These are phyloP conservation scores for Crithidia acanthocephali DNA, from an alignment of 208 protist species.

Conservation along the genomic window DNA sequence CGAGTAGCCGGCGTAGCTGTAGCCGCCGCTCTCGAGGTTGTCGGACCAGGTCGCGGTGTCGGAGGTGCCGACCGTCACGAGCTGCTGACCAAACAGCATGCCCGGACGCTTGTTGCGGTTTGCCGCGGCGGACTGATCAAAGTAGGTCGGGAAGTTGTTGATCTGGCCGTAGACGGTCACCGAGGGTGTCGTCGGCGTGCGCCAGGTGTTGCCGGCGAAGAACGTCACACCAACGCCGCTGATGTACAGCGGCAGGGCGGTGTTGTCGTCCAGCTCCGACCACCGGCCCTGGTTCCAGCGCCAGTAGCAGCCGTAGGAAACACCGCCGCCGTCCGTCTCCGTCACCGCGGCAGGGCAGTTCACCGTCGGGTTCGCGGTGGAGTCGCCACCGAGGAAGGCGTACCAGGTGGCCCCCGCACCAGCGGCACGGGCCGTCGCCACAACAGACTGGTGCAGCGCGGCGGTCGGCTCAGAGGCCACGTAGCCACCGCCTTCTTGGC, in stretches of 20 bases:
- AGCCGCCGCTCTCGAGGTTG: conserved; percentile 32
- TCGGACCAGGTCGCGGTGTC: conserved; percentile 39
- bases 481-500: conserved; percentile 34
- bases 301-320: conserved; percentile 42
- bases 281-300: conserved; percentile 53
- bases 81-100: conserved; percentile 20
- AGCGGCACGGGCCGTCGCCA: conserved; percentile 18
- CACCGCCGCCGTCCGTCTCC: background rate
- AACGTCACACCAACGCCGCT: conserved; percentile 35
- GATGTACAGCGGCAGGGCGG: conserved; percentile 9
- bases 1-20: conserved; percentile 33
- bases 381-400: conserved; percentile 39
- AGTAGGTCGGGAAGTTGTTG: conserved; percentile 19
- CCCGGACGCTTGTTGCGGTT: conserved; percentile 26
- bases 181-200: background rate
- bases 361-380: background rate
- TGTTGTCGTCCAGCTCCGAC: conserved; percentile 30
- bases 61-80: conserved; percentile 23
- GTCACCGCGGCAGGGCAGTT: conserved; percentile 18
- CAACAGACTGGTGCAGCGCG: conserved; percentile 17
- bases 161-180: background rate
- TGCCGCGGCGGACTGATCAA: background rate
- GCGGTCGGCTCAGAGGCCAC: conserved; percentile 35
- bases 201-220: conserved; percentile 34
- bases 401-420: conserved; percentile 32